Evolutionary conservation across 2,329 filamentous ascomycete species (phyloP), one percentile per base, ranked within the genome.

Genomic region (Xylariaceae sp.): DNA sequence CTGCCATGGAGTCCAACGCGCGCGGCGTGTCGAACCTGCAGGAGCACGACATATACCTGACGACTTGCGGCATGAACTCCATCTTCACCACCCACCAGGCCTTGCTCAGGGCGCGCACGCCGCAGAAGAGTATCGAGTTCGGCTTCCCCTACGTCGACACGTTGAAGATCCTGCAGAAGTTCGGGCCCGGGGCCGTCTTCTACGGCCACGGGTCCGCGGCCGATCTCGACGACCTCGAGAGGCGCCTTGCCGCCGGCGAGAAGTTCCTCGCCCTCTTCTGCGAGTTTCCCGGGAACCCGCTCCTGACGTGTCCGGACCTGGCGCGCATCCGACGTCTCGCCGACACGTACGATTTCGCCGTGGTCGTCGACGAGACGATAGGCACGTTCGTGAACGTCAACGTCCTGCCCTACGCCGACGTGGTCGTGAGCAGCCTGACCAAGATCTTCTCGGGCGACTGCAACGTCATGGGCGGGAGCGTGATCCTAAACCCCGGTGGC

Each of bases 91-190:
- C 85, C 0, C 92, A 98, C 59, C 80, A 83, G 34, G 78, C 77
- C 30, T 68, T 96, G 35, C 67, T 90, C 46, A 67, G 70, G 36
- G 72, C 78, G 1, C 76, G 81, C 26, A 79, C 80, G 3, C 66
- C 71, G 6, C 58, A 76, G 43, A 85, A 86, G 62, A 94, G 88
- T 60, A 80, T 98, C 57, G 89, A 84, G 55, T 96, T 88, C 56
- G 92, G 92, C n/a, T 98, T 98, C 53, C 88, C 92, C 0, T 98
- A 98, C 53, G 87, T 96, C 36, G 92, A 98, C 62, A 96, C 92
- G 0, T 73, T 97, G 38, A 98, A 98, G 61, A 87, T 96, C 34
- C 69, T 97, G 4, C 73, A 97, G 59, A 98, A 97, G 61, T 97
- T 94, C 61, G 92, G 90, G 0, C 85, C 88, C 0, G 90, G 90